Base-by-base conservation (phyloP, 208 protist species). In the Balamuthia mandrillaris region DNA sequence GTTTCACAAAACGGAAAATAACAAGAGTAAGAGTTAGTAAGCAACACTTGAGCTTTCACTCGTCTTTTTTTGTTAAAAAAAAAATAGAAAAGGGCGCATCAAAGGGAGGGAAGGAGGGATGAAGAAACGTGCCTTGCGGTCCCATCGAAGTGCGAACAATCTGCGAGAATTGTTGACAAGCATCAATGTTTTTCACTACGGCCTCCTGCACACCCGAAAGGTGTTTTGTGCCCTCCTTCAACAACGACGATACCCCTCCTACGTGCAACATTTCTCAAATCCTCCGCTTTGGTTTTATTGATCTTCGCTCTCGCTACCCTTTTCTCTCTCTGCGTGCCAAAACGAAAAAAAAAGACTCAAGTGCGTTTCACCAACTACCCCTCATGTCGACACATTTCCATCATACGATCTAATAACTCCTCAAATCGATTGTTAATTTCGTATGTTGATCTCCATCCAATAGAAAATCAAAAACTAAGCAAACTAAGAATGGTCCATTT, bases 81-180 rank as follows among this genome's bases (percentile, higher is more conserved):
- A 44, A 24, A 56, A 81, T 29, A 16, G 31, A 9, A 18, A 3
- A 6, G 31, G 27, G 14, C 9, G 21, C 2, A 35, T 41, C 5
- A 85, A 66, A 58, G 70, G 42, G 4, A 82, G 44, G 81, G n/a
- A 1, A 45, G 49, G 6, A 37, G 14, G 10, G 3, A 68, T n/a
- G 39, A 31, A 27, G 27, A 12, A 33, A 41, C 16, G 0, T 74
- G 39, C 5, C 49, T 44, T 51, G 84, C 94, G 98, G 98, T 27
- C 98, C 98, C 74, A 99, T 90, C 33, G 97, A 99, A 47, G 97
- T 99, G 66, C 96, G 93, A 3, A 96, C 98, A 68, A 99, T 97
- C 54, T 97, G 95, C 45, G 96, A 85, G 37, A 99, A 93, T 90
- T 99, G 94, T 70, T 97, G 96, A 85, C 95, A 98, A 12, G 98